A percentile compares a stretch with the other conserved stretches of the same genome.
Evolutionary conservation across 1,284 basidiomycete genomes (phyloP).

Genomic region (Fereydounia khargensis): DNA sequence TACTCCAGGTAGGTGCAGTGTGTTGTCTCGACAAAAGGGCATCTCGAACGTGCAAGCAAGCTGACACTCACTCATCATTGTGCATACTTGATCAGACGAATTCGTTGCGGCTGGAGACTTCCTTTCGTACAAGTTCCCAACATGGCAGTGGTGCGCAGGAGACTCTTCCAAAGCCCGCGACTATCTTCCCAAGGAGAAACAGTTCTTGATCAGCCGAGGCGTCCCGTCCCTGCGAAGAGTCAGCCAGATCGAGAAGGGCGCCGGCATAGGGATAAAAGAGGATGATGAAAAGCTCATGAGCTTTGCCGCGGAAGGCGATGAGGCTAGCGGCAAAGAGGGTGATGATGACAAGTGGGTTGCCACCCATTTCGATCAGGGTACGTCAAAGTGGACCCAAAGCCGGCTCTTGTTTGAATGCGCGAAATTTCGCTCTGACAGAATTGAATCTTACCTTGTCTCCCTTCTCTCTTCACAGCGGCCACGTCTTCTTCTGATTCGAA

Average conservation of each 20-base stretch:
- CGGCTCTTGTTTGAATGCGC: too few relatives aligned
- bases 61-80: too few relatives aligned
- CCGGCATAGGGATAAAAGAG: conserved; percentile 15
- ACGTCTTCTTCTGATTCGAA: too few relatives aligned
- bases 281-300: conserved; percentile 37
- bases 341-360: conserved; percentile 47
- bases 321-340: conserved; percentile 13
- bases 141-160: conserved; percentile 53
- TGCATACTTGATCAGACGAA: conserved; percentile 52
- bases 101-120: conserved; percentile 56
- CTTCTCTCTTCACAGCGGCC: too few relatives aligned
- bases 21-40: too few relatives aligned
- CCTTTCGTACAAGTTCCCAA: conserved; percentile 51
- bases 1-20: conserved; percentile 86
- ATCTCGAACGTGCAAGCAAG: too few relatives aligned
- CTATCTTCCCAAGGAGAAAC: conserved; percentile 89
- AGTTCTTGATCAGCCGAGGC: conserved; percentile 73
- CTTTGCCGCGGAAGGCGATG: conserved; percentile 19
- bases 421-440: too few relatives aligned
- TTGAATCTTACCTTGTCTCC: too few relatives aligned
- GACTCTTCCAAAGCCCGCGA: conserved; percentile 80
- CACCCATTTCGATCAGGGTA: conserved; percentile 31
- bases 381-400: too few relatives aligned
- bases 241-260: conserved; percentile 40
- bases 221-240: conserved; percentile 53